Conservation (phyloP, 2,329 filamentous ascomycete genomes). For the Microsporum audouinii region DNA sequence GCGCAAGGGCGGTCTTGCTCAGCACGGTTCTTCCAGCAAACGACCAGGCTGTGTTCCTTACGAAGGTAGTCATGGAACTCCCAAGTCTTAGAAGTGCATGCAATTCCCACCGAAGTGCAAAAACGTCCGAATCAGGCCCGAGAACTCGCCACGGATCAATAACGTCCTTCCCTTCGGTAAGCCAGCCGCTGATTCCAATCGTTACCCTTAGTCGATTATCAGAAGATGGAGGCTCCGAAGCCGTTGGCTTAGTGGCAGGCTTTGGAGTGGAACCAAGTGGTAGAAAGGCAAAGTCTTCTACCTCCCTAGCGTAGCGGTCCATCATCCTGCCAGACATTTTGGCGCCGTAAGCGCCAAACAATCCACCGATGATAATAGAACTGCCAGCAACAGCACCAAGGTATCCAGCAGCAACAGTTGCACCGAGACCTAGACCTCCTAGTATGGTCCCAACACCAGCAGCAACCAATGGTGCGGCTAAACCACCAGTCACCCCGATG, state of each 20-base stretch:
- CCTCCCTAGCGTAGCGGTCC: constrained; percentile 73
- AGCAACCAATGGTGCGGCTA: constrained; percentile 64
- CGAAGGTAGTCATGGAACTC: constrained; percentile 61
- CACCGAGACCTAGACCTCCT: constrained; percentile 62
- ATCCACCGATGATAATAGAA: constrained; percentile 63
- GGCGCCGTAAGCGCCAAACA: constrained; percentile 86
- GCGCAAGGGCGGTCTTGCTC: constrained; percentile 57
- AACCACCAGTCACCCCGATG: constrained; percentile 68
- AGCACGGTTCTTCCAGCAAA: constrained; percentile 65
- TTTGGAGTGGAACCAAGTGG: constrained; percentile 41
- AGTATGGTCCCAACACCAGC: constrained; percentile 71
- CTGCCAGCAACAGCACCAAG: constrained; percentile 72
- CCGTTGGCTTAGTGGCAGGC: constrained; percentile 5
- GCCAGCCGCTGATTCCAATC: constrained; percentile 72
- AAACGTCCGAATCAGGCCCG: constrained; percentile 62
- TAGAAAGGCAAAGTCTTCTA: constrained; percentile 79
- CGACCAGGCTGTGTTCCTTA: constrained; percentile 69
- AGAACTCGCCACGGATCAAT: constrained; percentile 67
- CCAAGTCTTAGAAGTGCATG: constrained; percentile 67
- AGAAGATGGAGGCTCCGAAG: constrained; percentile 30
- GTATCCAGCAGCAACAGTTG: constrained; percentile 63
- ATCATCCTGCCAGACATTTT: constrained; percentile 77
- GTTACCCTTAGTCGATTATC: constrained; percentile 66
- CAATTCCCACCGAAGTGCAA: constrained; percentile 73
- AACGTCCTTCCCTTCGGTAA: constrained; percentile 61